Conservation (phyloP, 345 rosid species). For the Lepidium aucheri region DNA sequence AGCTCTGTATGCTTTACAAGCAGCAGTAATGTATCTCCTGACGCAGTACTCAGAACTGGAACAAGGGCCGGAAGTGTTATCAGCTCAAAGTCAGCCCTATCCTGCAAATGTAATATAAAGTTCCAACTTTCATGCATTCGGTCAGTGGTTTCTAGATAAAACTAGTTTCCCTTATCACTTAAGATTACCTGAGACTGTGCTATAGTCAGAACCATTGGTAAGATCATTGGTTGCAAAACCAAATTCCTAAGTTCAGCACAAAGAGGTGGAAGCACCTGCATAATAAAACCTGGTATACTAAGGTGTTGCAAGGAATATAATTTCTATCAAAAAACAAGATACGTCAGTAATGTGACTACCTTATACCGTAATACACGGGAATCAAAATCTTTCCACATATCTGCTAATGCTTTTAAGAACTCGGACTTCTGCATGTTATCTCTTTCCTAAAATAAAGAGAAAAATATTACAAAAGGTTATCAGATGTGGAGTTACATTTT, state of each 20-base stretch:
- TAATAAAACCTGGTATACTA: slow-evolving; percentile 13
- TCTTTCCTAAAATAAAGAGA: slow-evolving; percentile 57
- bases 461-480: not conserved
- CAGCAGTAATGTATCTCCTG: slow-evolving; percentile 85
- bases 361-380: slow-evolving; percentile 92
- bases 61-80: slow-evolving; percentile 87
- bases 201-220: slow-evolving; percentile 94
- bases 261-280: slow-evolving; percentile 95
- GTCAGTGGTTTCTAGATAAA: not conserved
- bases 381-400: slow-evolving; percentile 99
- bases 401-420: slow-evolving; percentile 90
- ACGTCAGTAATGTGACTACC: slow-evolving; percentile 38
- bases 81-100: slow-evolving; percentile 79
- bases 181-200: slow-evolving; percentile 84
- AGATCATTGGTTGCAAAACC: slow-evolving; percentile 93
- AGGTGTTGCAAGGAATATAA: slow-evolving; percentile 3
- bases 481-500: not conserved
- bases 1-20: slow-evolving; percentile 91
- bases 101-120: slow-evolving; percentile 42
- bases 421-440: slow-evolving; percentile 99
- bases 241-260: slow-evolving; percentile 97
- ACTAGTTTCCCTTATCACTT: not conserved
- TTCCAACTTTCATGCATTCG: not conserved
- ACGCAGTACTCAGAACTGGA: slow-evolving; percentile 84
- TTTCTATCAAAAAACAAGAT: not conserved